Evolutionary conservation across 108 stramenopile genomes (phyloP).

Genomic region (Nitzschia palea): DNA sequence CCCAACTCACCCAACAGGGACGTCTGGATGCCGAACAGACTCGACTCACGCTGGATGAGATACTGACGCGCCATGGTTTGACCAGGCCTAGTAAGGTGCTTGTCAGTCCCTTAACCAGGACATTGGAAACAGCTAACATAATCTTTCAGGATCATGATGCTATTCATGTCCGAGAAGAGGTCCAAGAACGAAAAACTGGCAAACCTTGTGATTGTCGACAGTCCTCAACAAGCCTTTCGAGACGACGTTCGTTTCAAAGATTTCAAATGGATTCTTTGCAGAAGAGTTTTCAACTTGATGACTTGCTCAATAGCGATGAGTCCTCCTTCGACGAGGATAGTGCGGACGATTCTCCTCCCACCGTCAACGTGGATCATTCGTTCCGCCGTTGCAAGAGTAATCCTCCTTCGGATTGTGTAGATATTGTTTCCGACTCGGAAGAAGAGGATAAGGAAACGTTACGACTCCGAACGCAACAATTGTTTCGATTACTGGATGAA

Average conservation of each 20-base stretch:
- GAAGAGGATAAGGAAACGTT: slow-evolving; percentile 34
- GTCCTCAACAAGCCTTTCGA: not conserved
- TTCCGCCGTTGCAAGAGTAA: not conserved
- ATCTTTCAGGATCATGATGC: slow-evolving; percentile 43
- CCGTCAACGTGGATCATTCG: not conserved
- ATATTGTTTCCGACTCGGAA: not conserved
- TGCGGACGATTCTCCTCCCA: not conserved
- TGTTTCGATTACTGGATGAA: slow-evolving; percentile 53
- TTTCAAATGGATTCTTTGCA: slow-evolving; percentile 6
- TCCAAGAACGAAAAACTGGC: slow-evolving; percentile 21
- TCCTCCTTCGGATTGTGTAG: not conserved
- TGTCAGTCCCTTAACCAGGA: slow-evolving; percentile 57
- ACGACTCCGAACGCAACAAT: slow-evolving; percentile 44
- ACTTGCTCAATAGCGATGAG: not conserved
- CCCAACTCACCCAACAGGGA: slow-evolving; percentile 4
- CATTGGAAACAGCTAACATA: slow-evolving; percentile 47
- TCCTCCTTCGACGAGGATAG: not conserved
- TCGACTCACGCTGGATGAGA: slow-evolving; percentile 13
- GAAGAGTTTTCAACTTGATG: not conserved
- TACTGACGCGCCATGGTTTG: slow-evolving; percentile 20
- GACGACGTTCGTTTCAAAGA: slow-evolving; percentile 1
- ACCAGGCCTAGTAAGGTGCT: slow-evolving; percentile 51
- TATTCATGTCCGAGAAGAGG: slow-evolving; percentile 38
- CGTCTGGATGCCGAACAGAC: slow-evolving; percentile 44
- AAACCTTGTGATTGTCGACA: slow-evolving; percentile 14